Evolutionary conservation across 2,329 filamentous ascomycete genomes (phyloP).

Genomic region (Fusarium algeriense): DNA sequence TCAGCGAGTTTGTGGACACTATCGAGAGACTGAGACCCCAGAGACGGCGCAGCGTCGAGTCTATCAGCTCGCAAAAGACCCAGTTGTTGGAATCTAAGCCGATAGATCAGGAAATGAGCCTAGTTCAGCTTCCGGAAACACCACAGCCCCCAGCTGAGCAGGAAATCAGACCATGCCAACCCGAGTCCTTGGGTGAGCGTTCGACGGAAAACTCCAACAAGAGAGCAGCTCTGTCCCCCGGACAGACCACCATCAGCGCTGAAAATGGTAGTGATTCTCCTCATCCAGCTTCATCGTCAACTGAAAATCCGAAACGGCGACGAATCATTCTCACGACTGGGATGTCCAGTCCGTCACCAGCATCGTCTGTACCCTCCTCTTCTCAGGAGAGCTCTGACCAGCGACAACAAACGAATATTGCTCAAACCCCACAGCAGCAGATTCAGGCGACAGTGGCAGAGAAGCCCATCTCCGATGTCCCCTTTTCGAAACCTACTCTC

Average conservation of each 20-base stretch:
- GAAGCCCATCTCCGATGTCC: not conserved
- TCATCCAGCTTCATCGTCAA: not conserved
- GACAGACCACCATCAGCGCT: conserved; percentile 6
- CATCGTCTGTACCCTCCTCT: not conserved
- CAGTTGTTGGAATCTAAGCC: not conserved
- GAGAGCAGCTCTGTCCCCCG: conserved; percentile 9
- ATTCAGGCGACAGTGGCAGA: not conserved
- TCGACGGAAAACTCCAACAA: not conserved
- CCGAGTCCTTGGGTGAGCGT: not conserved
- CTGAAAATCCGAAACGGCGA: conserved; percentile 7
- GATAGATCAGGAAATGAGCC: not conserved
- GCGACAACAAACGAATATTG: not conserved
- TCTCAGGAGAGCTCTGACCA: not conserved
- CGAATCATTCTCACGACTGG: not conserved
- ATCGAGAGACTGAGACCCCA: not conserved
- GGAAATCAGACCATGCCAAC: not conserved
- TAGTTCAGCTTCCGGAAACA: not conserved
- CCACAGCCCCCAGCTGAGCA: not conserved
- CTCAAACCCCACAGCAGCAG: not conserved
- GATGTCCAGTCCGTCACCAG: not conserved
- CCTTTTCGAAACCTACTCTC: conserved; percentile 8
- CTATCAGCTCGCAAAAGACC: not conserved
- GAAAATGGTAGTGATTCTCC: not conserved
- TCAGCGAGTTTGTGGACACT: not conserved
- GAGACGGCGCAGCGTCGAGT: not conserved